Evolutionary conservation across 768 basidiomycete genomes (phyloP), one percentile per base, ranked within the genome.

Genomic region (Epithele typhae): DNA sequence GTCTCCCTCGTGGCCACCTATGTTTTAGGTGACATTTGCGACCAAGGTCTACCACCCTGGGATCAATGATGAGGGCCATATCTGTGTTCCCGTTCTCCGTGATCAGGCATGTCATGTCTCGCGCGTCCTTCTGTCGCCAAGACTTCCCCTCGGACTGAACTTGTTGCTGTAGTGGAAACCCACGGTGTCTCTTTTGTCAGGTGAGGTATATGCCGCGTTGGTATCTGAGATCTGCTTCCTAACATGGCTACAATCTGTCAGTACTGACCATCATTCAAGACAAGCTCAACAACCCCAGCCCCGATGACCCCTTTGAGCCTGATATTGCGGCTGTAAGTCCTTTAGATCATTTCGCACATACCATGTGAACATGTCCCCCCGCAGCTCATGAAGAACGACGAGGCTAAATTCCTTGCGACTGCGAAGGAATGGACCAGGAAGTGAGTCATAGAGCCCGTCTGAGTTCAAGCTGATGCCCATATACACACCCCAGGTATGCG

Each of bases 1-100:
- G 3, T 4, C 35, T 18, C 7, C 37, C 24, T 34, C 32, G 6
- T 35, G 25, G 19, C 55, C 53, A 17, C 43, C 54, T 59, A 59
- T 55, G 51, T 49, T 23, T 25, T 15, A 92, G 89, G 87, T 92
- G 34, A 80, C 78, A 30, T 92, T 92, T 65, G 79, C 72, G 33
- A 92, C 90, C 45, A 91, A 82, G 75, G 84, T 92, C 37, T 92
- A 92, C 61, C 90, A 92, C 64, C 90, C 90, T 22, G 90, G 91
- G 30, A 87, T 92, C 63, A 90, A 92, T 53, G 90, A 92, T 46
- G 88, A 92, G 61, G 90, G 90, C 25, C 73, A 77, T 19, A 92
- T 92, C 47, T 92, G 90, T 61, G 80, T 92, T 25, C 84, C 89
- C 25, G 76, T 92, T 38, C 74, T 92, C 42, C 78, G 86, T 57